Conservation (phyloP, 1,139 yeast species). For the Torulaspora globosa region DNA sequence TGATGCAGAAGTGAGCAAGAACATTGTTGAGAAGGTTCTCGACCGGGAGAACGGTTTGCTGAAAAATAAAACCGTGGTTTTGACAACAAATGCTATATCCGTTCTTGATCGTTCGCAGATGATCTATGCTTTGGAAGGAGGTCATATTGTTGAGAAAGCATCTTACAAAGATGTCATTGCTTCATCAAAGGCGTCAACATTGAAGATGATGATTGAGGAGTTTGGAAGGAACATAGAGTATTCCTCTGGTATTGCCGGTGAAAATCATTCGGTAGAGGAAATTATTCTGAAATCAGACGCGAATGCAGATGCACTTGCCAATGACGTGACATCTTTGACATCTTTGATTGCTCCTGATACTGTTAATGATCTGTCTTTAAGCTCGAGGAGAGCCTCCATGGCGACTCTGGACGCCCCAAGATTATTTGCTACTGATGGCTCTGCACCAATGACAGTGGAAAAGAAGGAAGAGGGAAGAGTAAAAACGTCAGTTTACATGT, state of each 20-base stretch:
- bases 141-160: constrained; percentile 59
- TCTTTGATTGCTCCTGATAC: constrained; percentile 10
- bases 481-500: constrained; percentile 55
- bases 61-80: constrained; percentile 63
- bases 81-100: constrained; percentile 76
- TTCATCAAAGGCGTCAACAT: constrained; percentile 43
- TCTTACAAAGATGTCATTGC: constrained; percentile 47
- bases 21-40: constrained; percentile 54
- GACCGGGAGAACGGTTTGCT: constrained; percentile 59
- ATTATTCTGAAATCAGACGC: not conserved
- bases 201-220: constrained; percentile 47
- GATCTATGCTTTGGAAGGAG: constrained; percentile 57
- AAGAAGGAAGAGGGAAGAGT: constrained; percentile 58
- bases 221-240: constrained; percentile 43
- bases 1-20: constrained; percentile 78
- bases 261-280: constrained; percentile 3
- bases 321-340: not conserved
- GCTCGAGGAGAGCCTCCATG: constrained; percentile 58
- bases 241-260: constrained; percentile 3
- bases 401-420: constrained; percentile 44
- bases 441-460: constrained; percentile 42
- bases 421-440: constrained; percentile 22
- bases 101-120: constrained; percentile 66
- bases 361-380: constrained; percentile 15
- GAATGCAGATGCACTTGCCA: not conserved